These are phyloP conservation scores for Mycena rebaudengoi DNA, from an alignment of 768 basidiomycete genomes.

Conservation along the genomic window DNA sequence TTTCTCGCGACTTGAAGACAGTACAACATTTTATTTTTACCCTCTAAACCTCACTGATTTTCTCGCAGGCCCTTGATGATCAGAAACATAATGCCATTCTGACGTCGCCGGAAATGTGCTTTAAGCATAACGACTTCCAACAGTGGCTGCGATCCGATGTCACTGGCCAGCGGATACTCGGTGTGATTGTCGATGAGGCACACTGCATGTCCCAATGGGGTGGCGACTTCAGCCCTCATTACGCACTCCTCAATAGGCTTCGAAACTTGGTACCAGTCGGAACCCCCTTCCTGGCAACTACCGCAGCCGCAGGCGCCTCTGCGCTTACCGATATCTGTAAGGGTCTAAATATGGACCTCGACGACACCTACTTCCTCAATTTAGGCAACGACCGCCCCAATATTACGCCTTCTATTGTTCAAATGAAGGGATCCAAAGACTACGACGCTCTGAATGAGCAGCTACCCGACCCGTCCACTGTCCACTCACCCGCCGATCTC, in stretches of 20 bases:
- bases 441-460: not conserved
- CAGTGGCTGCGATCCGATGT: not conserved
- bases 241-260: conserved; percentile 36
- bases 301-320: too few relatives aligned
- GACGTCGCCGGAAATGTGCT: conserved; percentile 34
- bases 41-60: not conserved
- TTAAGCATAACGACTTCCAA: conserved; percentile 18
- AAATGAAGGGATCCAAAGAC: not conserved
- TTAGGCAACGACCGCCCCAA: conserved; percentile 47
- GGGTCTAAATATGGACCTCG: conserved; percentile 32
- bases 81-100: conserved; percentile 17
- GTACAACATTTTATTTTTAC: conserved; percentile 16
- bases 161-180: conserved; percentile 20
- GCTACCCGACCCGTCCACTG: not conserved
- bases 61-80: not conserved
- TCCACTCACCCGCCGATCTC: not conserved
- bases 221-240: conserved; percentile 41
- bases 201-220: conserved; percentile 46
- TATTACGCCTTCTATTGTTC: not conserved
- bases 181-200: conserved; percentile 46
- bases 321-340: conserved; percentile 38
- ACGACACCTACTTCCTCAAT: conserved; percentile 39
- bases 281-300: conserved; percentile 41
- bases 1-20: conserved; percentile 22
- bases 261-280: conserved; percentile 36